Conservation (phyloP, 179 eudicot genomes). For the Heliamphora pulchella region DNA sequence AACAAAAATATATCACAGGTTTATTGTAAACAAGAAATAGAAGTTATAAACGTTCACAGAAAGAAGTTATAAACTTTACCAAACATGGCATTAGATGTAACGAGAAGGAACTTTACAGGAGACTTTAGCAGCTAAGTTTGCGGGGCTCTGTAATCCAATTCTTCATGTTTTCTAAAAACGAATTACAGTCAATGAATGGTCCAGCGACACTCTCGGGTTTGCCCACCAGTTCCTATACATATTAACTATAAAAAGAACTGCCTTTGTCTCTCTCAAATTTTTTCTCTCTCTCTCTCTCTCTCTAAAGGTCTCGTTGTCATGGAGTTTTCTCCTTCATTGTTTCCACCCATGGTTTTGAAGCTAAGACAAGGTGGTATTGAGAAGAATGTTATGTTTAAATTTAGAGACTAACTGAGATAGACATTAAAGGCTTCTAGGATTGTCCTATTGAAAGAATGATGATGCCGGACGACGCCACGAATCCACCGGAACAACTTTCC, state of each 20-base stretch:
- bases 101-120: no score
- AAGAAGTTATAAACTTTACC: no score
- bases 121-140: no score
- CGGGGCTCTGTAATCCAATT: no score
- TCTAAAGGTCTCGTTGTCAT: not conserved
- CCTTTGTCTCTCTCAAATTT: not conserved
- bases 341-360: conserved; percentile 16
- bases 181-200: conserved; percentile 17
- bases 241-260: conserved; percentile 21
- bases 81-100: no score
- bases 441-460: not conserved
- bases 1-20: no score
- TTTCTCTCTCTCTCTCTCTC: not conserved
- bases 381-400: not conserved
- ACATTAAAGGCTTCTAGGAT: not conserved
- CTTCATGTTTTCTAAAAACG: no score
- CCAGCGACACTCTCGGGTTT: conserved; percentile 17
- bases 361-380: conserved; percentile 14
- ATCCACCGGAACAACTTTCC: conserved; percentile 31
- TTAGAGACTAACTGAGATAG: not conserved
- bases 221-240: not conserved
- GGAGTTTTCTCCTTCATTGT: conserved; percentile 22
- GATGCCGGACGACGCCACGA: conserved; percentile 23
- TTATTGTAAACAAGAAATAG: no score
- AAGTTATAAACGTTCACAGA: no score